Evolutionary conservation across 768 basidiomycete genomes (phyloP), one percentile per base, ranked within the genome.

Genomic region (Tulasnella sp.): DNA sequence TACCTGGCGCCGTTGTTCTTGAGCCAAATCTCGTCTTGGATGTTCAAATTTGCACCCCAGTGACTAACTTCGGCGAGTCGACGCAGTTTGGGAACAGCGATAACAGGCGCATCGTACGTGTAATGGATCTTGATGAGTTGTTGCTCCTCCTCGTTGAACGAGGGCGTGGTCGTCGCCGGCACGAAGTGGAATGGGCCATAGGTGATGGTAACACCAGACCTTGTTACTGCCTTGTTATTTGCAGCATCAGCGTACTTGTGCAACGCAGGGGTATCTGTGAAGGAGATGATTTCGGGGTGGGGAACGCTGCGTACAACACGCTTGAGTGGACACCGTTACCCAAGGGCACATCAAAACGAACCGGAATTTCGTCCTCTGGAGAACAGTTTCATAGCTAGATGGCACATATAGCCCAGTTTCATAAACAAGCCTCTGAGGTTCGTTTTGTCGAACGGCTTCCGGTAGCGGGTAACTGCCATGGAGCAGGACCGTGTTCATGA

Each of bases 21-120:
- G n/a, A 99, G 72, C 57, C 77, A 67, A 59, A 96, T 80, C 32
- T 86, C 78, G 70, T 99, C 92, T 68, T 97, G 81, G 29, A 93
- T 84, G 65, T 97, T 96, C 35, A 99, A 67, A 68, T 96, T 96
- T 39, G 82, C 80, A 32, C 94, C 93, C 96, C 94, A 98, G 67
- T 98, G 94, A 62, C 91, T 94, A 62, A 99, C 82, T 71, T 99
- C 94, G 1, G 83, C 90, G 0, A 76, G 65, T 48, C 96, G 82
- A 59, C 79, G 76, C 31, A 96, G 77, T 40, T 74, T 81, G 31
- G 73, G 75, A 50, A 97, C 72, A 62, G 89, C 81, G 21, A 92
- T 67, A 40, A 96, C 79, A 0, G 94, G 89, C 59, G 82, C 74
- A n/a, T 83, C 86, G 58, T 84, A 83, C 62, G 75, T 72, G 71